Base-by-base conservation (phyloP, 2,329 filamentous ascomycete genomes). In the Cladophialophora yegresii region DNA sequence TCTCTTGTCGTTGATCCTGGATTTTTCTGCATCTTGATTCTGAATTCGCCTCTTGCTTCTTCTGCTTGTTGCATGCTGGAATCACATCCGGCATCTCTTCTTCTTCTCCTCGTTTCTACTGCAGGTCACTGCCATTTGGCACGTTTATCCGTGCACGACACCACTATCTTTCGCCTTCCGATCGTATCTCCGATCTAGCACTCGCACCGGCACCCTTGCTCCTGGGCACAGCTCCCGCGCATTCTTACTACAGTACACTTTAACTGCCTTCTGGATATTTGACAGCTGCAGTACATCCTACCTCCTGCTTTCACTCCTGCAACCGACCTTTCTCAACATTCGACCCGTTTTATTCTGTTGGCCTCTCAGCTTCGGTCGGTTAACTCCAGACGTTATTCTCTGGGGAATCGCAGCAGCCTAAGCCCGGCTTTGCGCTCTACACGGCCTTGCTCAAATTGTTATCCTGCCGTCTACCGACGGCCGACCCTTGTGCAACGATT, bases 401-500 rank as follows among this genome's bases (percentile, higher is more conserved):
- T 43, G 13, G n/a, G 36, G 36, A n/a, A 43, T 43, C 6, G 36
- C n/a, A 20, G n/a, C 8, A 8, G 16, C 16, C n/a, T 16, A 7
- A 43, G 6, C 36, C 36, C 36, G 36, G 36, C 36, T 43, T 30
- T 40, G 58, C 62, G 61, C 22, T 32, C 49, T 33, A 43, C 62
- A 50, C 55, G 20, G 20, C 16, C 58, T 45, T 53, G 57, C 50
- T 64, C 57, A 64, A 58, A 64, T 64, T 53, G 40, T 55, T 54
- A 51, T 51, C 64, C 36, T 67, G 54, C 61, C 47, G 58, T 61
- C 58, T 58, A 43, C 62, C 62, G 40, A 49, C 28, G 22, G 20
- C 47, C 47, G 47, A 10, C 22, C 47, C 36, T 40, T 60, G 62
- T 67, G 55, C 50, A 30, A 67, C 65, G 16, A 53, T 12, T 51